Evolutionary conservation across 2,329 filamentous ascomycete genomes (phyloP).

Genomic region (Pestalotiopsis fici): DNA sequence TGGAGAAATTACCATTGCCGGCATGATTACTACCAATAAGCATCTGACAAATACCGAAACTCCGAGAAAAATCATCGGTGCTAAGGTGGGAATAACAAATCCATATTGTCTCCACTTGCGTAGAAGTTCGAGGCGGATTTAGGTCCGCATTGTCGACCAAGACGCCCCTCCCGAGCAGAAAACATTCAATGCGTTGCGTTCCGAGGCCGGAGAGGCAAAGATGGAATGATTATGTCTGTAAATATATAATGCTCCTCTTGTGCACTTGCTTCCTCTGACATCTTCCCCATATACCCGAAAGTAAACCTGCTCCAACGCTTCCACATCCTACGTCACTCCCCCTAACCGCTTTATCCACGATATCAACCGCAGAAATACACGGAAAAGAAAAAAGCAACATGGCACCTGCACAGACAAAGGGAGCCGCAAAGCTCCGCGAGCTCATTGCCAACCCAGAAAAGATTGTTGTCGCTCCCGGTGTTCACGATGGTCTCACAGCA

Average conservation of each 20-base stretch:
- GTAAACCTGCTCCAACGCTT: neutral
- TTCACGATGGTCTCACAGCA: constrained; percentile 69
- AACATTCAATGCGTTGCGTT: neutral
- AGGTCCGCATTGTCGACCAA: neutral
- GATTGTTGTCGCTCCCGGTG: constrained; percentile 61
- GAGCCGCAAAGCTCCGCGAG: constrained; percentile 38
- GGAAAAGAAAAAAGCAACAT: neutral
- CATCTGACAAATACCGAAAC: neutral
- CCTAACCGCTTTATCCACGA: too few relatives aligned
- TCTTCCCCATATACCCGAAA: neutral
- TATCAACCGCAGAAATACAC: too few relatives aligned
- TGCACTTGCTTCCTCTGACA: neutral
- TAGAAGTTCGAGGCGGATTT: constrained; percentile 1
- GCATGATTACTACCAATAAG: neutral
- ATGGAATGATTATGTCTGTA: neutral
- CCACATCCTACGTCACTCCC: neutral
- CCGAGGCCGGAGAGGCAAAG: constrained; percentile 8
- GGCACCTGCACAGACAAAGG: constrained; percentile 9
- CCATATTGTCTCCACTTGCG: neutral
- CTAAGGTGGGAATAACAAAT: neutral
- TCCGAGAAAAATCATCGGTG: neutral
- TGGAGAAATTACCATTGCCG: neutral
- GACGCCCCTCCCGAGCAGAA: constrained; percentile 4
- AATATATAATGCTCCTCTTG: neutral
- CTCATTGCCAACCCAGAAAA: constrained; percentile 38